Base-by-base conservation (phyloP, 2,329 filamentous ascomycete genomes). In the Rhynchosporium agropyri region DNA sequence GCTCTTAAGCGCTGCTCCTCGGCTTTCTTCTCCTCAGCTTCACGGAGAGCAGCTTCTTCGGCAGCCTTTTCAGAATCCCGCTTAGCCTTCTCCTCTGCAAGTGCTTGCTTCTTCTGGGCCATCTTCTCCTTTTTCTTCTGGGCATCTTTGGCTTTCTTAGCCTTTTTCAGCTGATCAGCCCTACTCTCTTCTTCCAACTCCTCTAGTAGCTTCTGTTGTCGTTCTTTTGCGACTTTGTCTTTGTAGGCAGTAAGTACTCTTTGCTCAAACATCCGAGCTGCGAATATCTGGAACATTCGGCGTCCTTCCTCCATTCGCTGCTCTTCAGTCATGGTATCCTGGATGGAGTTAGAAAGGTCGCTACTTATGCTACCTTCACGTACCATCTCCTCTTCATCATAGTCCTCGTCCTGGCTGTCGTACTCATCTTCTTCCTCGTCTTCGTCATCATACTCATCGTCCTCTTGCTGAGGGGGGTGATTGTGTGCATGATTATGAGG, bases 251-350 rank as follows among this genome's bases (percentile, higher is more conserved):
- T 94, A 63, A 99, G 83, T 28, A 99, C 95, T 67, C 95, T 85
- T 76, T 99, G 95, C 79, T 99, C 95, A 76, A 99, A 99, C 95
- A 99, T 99, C 67, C 95, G 88, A 63, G 95, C 95, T 65, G 95
- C 95, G 77, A 99, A 99, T 76, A 99, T 98, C 76, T 99, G 95
- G 75, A 99, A 99, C 95, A 99, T 99, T 70, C 94, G 85, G 62
- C 95, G 87, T 65, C 95, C 95, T 81, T 99, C 95, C 76, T 98
- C 93, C 95, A 99, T 98, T 65, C 95, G 90, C 80, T 98, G 93
- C 79, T 97, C 92, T 80, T 98, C 94, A 58, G 92, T 97, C 91
- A 98, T 95, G 68, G 89, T 87, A 75, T 96, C 93, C 94, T 98
- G 78, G 65, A 66, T 64, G 53, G 68, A 64, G 72, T 77, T 73